Conservation (phyloP, 78 protist genomes). For the Bodo saltans region DNA sequence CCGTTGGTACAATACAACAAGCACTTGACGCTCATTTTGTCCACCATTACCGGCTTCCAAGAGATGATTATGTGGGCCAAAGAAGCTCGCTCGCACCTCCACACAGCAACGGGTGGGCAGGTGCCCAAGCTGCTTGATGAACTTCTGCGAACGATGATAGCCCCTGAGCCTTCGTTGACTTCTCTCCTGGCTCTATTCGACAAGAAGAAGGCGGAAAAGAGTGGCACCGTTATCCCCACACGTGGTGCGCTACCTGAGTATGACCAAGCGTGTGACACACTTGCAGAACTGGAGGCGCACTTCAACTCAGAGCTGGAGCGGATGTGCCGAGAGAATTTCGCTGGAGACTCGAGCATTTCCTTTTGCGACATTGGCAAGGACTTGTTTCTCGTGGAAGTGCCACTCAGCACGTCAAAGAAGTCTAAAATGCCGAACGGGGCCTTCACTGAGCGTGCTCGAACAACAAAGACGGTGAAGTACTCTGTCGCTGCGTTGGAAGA, state of each 20-base stretch:
- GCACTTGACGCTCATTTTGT: background rate
- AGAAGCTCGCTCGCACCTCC: background rate
- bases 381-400: slow-evolving; percentile 30
- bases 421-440: slow-evolving; percentile 2
- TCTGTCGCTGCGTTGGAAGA: background rate
- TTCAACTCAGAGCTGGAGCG: slow-evolving; percentile 6
- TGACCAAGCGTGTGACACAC: slow-evolving; percentile 2
- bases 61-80: background rate
- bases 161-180: background rate
- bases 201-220: background rate
- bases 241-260: slow-evolving; percentile 10
- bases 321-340: background rate
- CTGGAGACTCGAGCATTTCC: background rate
- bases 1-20: background rate
- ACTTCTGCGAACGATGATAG: too few relatives aligned
- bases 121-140: background rate
- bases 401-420: background rate
- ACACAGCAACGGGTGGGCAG: background rate
- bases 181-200: background rate
- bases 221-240: background rate
- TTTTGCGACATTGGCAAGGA: slow-evolving; percentile 24
- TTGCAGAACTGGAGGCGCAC: background rate
- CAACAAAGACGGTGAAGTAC: background rate
- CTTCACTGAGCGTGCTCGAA: background rate
- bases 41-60: background rate